A percentile compares a stretch with the other conserved stretches of the same genome.
Conservation (phyloP, 805 yeast genomes). For the Phaffomyces opuntiae region DNA sequence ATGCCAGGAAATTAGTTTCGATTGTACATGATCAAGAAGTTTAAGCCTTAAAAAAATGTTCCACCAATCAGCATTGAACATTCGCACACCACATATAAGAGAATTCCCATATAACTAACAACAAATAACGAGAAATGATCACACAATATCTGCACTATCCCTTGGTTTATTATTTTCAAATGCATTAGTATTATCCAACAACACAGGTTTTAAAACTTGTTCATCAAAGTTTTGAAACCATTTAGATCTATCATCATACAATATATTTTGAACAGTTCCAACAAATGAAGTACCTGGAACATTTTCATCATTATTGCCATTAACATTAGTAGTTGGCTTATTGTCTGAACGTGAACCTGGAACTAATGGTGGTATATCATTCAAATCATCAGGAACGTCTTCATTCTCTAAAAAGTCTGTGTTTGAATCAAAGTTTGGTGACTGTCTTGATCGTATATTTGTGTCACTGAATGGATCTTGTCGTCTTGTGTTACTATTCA, state of each 20-base stretch:
- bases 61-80: too few relatives aligned
- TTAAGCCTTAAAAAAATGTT: too few relatives aligned
- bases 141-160: slow-evolving; percentile 5
- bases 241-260: slow-evolving; percentile 66
- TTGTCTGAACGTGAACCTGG: slow-evolving; percentile 14
- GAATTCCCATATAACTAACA: too few relatives aligned
- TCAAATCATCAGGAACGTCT: slow-evolving; percentile 14
- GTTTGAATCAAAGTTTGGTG: slow-evolving; percentile 16
- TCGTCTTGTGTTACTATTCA: not conserved
- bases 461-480: slow-evolving; percentile 24
- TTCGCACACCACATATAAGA: too few relatives aligned
- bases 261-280: slow-evolving; percentile 21
- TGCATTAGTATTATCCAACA: slow-evolving; percentile 48
- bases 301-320: not conserved
- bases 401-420: slow-evolving; percentile 21
- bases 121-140: too few relatives aligned
- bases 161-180: slow-evolving; percentile 10
- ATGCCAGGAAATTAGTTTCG: too few relatives aligned
- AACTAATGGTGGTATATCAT: slow-evolving; percentile 22
- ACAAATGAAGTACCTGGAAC: slow-evolving; percentile 12
- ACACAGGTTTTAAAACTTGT: slow-evolving; percentile 85
- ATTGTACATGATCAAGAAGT: too few relatives aligned
- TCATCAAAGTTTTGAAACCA: slow-evolving; percentile 96
- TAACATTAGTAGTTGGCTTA: not conserved
- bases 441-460: slow-evolving; percentile 12